These are phyloP conservation scores for Cynanchum wilfordii DNA, from an alignment of 257 asterid species.

Conservation along the genomic window DNA sequence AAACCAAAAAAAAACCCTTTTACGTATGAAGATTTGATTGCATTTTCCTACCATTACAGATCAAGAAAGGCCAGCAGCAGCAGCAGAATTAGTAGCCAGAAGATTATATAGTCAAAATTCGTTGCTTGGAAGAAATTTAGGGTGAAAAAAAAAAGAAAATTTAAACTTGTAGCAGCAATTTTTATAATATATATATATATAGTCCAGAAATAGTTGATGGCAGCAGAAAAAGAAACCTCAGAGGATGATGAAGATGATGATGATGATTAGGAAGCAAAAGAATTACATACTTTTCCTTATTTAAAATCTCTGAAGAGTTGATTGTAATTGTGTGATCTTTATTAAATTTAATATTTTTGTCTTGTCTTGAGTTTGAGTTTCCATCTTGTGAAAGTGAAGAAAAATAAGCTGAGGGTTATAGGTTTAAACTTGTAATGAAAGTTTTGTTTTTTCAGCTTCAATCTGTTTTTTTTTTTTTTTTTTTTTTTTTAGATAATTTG, in stretches of 20 bases:
- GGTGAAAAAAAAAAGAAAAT: not conserved
- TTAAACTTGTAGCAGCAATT: slow-evolving; percentile 4
- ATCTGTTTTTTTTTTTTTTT: not conserved
- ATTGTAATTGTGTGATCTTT: slow-evolving; percentile 43
- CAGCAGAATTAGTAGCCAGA: not conserved
- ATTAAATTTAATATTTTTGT: slow-evolving; percentile 11
- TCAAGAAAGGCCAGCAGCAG: slow-evolving; percentile 8
- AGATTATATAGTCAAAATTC: slow-evolving; percentile 13
- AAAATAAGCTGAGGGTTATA: slow-evolving; percentile 13
- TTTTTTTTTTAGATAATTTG: not conserved
- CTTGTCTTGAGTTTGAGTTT: slow-evolving; percentile 15
- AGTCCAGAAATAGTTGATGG: slow-evolving; percentile 31
- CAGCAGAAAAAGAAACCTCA: not conserved
- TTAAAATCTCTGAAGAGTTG: slow-evolving; percentile 25
- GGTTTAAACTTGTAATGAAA: slow-evolving; percentile 11
- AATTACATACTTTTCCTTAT: no score
- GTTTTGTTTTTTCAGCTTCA: slow-evolving; percentile 3
- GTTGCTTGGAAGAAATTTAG: slow-evolving; percentile 2
- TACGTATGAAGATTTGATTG: slow-evolving; percentile 27
- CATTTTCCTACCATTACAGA: slow-evolving; percentile 15
- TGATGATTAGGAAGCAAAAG: no score
- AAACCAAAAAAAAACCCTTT: not conserved
- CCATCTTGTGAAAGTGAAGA: slow-evolving; percentile 17
- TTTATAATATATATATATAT: not conserved
- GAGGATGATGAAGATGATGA: no score